A percentile compares a stretch with the other conserved stretches of the same genome.
phyloP scores from a whole-genome alignment of 768 basidiomycete genomes.

The Exidia glandulosa region DNA sequence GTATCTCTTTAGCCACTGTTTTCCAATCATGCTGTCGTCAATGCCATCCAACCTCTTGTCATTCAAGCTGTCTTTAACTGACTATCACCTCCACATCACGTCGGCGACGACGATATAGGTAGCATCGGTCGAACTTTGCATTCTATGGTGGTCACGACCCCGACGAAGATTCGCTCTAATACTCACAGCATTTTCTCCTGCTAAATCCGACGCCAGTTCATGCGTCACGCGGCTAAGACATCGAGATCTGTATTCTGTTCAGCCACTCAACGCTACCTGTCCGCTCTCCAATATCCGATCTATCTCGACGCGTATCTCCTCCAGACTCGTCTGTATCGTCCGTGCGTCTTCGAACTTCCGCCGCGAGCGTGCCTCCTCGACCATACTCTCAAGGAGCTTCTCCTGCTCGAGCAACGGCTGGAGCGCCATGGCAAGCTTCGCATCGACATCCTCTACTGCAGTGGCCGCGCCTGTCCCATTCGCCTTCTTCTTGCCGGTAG shows the following conservation, averaged over 20 bases:
- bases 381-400: constrained; percentile 76
- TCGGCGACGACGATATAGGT: too few species aligned
- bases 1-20: too few species aligned
- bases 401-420: constrained; percentile 94
- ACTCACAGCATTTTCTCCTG: too few species aligned
- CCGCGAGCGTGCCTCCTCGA: constrained; percentile 80
- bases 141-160: too few species aligned
- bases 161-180: too few species aligned
- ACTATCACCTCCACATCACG: too few species aligned
- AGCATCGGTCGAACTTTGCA: too few species aligned
- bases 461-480: constrained; percentile 1
- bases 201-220: too few species aligned
- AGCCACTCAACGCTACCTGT: neutral
- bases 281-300: constrained; percentile 34
- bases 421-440: constrained; percentile 56
- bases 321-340: constrained; percentile 65
- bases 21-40: too few species aligned
- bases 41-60: too few species aligned
- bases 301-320: constrained; percentile 79
- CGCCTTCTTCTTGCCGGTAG: constrained; percentile 8
- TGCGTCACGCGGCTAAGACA: too few species aligned
- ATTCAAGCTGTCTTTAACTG: too few species aligned
- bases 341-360: constrained; percentile 95
- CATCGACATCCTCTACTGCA: constrained; percentile 47
- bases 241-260: neutral